Evolutionary conservation across 176 grass and related monocot genomes (phyloP).

Genomic region (Juncus inflexus): DNA sequence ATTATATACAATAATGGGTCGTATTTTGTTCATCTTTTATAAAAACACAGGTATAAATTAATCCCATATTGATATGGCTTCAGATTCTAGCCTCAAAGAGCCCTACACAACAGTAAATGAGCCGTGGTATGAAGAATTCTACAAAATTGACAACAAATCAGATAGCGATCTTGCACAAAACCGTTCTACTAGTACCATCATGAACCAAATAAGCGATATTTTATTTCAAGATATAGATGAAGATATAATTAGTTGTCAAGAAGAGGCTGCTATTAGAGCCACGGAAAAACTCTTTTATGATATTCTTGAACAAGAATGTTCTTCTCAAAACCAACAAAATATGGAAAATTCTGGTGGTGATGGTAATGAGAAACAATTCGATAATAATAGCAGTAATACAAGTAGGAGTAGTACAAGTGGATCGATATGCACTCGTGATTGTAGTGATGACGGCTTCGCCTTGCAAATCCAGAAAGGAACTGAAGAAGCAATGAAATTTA

Average conservation of each 20-base stretch:
- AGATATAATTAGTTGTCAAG: slow-evolving; percentile 17
- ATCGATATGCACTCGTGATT: neutral
- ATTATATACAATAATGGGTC: too few relatives aligned
- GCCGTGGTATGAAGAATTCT: too few relatives aligned
- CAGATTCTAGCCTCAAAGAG: too few relatives aligned
- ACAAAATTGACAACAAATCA: too few relatives aligned
- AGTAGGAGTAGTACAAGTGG: slow-evolving; percentile 1
- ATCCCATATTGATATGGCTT: too few relatives aligned
- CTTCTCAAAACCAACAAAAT: slow-evolving; percentile 2
- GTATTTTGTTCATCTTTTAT: too few relatives aligned
- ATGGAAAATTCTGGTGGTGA: neutral
- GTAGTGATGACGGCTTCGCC: slow-evolving; percentile 9
- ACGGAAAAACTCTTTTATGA: slow-evolving; percentile 34
- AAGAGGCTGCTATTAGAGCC: slow-evolving; percentile 16
- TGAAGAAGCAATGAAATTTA: slow-evolving; percentile 30
- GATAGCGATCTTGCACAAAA: too few relatives aligned
- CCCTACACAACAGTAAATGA: too few relatives aligned
- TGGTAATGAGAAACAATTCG: slow-evolving; percentile 4
- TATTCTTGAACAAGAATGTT: slow-evolving; percentile 33
- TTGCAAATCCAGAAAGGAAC: slow-evolving; percentile 32
- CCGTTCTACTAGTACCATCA: neutral
- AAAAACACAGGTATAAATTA: too few relatives aligned
- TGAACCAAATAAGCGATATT: slow-evolving; percentile 31
- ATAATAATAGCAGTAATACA: neutral
- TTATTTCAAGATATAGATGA: slow-evolving; percentile 38